A percentile compares a stretch with the other conserved stretches of the same genome.
phyloP scores from a whole-genome alignment of 2,329 filamentous ascomycete species.

The Dactylonectria estremocensis region DNA sequence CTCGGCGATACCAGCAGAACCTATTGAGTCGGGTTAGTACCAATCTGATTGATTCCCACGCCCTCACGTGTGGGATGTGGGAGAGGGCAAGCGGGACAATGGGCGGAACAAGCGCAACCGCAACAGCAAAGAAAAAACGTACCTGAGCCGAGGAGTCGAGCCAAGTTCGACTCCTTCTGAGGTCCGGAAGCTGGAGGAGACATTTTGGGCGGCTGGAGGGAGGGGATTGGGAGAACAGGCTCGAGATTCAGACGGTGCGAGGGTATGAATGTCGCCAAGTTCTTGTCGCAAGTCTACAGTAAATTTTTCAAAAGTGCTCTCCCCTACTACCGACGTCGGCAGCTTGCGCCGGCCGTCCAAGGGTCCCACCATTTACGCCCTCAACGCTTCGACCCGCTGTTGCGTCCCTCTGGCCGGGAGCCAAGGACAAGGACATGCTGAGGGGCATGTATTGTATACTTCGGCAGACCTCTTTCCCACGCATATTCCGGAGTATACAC shows the following conservation, averaged over 20 bases:
- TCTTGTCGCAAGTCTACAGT: constrained; percentile 25
- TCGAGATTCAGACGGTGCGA: constrained; percentile 16
- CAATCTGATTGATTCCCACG: background rate
- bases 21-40: constrained; percentile 63
- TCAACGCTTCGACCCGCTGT: constrained; percentile 12
- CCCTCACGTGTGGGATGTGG: constrained; percentile 16
- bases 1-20: constrained; percentile 93
- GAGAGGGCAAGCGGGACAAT: constrained; percentile 12
- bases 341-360: constrained; percentile 26
- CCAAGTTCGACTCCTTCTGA: constrained; percentile 89
- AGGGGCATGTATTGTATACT: background rate
- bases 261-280: constrained; percentile 22
- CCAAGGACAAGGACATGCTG: background rate
- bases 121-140: constrained; percentile 47
- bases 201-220: constrained; percentile 60
- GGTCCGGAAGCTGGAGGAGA: constrained; percentile 68
- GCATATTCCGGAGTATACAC: too few relatives aligned
- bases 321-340: constrained; percentile 49
- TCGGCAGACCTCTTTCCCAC: background rate
- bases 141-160: constrained; percentile 94
- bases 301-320: constrained; percentile 48
- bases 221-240: constrained; percentile 10
- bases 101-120: background rate
- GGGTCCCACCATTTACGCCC: background rate
- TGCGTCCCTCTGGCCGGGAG: constrained; percentile 19